Base-by-base conservation (phyloP, 805 yeast species). In the Saccharomycopsis schoenii region DNA sequence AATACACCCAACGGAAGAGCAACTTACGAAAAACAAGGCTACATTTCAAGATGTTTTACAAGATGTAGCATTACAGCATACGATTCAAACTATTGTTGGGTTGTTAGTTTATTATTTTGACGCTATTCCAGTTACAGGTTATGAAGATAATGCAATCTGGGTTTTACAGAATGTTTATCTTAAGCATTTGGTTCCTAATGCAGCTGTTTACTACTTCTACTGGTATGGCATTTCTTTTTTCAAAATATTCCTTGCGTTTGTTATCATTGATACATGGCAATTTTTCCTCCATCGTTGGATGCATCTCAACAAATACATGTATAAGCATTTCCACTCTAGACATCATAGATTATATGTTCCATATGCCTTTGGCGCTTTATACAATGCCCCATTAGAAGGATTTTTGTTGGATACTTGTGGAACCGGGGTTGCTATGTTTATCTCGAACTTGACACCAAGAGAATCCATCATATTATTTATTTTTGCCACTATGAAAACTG, bases 331-430 rank as follows among this genome's bases (percentile, higher is more conserved):
- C 78, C 99, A 94, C 73, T 90, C 98, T 5, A 85, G 96, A 66
- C 99, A 94, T 74, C 99, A 94, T 74, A 77, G 93, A 60, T 78
- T 94, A 58, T 93, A 94, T 67, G 97, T 94, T 42, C 99, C 99
- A 9, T 94, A 91, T 72, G 97, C 98, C 0, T 92, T 80, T 73
- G 99, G 99, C 58, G 99, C 99, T 1, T 79, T 94, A 39, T 94
- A 89, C 77, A 94, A 94, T 74, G 91, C 91, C 67, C 96, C 97
- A 24, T 80, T 89, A 19, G 99, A 94, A 77, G 99, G 99, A 8
- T 89, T 94, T 66, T 71, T 93, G 61, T 79, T 94, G 68, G 99
- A 94, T 74, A 89, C 98, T 12, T 71, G 86, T 34, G 99, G 99
- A 4, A 89, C 97, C 0, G 98, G 97, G 43, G 66, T 93, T 42